Percentiles rank a stretch among this genome's conserved stretches.
Conservation (phyloP, 345 rosid species). For the Gossypium bickii region DNA sequence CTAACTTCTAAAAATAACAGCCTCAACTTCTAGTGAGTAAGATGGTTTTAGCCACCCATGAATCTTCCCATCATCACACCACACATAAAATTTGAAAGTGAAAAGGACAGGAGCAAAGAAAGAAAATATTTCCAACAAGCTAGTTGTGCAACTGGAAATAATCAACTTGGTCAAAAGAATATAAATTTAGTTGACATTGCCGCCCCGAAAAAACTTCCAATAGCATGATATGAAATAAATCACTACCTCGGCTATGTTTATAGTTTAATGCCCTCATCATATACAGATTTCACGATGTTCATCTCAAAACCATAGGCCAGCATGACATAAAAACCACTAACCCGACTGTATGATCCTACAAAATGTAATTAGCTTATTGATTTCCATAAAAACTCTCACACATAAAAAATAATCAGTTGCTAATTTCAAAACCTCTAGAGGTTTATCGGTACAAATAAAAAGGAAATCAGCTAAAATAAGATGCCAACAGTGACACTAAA, state of each 20-base stretch:
- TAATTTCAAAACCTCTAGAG: not conserved
- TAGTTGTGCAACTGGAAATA: not conserved
- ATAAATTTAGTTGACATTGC: not conserved
- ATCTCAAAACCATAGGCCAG: not conserved
- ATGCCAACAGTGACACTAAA: not conserved
- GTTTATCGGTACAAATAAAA: not conserved
- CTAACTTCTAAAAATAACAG: not conserved
- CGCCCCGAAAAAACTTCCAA: not conserved
- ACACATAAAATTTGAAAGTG: not conserved
- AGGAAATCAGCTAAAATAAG: not conserved
- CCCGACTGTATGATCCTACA: not conserved
- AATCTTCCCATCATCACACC: not conserved
- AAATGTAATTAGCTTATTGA: not conserved
- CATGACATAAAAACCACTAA: not conserved
- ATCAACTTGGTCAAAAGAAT: not conserved
- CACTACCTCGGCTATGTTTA: not conserved
- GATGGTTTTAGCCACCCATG: not conserved
- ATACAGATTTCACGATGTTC: not conserved
- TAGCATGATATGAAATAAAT: not conserved
- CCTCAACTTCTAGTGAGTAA: not conserved
- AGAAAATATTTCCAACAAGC: not conserved
- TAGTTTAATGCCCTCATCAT: not conserved
- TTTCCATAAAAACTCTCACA: not conserved
- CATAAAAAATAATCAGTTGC: not conserved
- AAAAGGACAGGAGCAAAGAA: not conserved